A percentile compares a stretch with the other conserved stretches of the same genome.
These are phyloP conservation scores for Rubia yunnanensis DNA, from an alignment of 257 asterid genomes.

Conservation along the genomic window DNA sequence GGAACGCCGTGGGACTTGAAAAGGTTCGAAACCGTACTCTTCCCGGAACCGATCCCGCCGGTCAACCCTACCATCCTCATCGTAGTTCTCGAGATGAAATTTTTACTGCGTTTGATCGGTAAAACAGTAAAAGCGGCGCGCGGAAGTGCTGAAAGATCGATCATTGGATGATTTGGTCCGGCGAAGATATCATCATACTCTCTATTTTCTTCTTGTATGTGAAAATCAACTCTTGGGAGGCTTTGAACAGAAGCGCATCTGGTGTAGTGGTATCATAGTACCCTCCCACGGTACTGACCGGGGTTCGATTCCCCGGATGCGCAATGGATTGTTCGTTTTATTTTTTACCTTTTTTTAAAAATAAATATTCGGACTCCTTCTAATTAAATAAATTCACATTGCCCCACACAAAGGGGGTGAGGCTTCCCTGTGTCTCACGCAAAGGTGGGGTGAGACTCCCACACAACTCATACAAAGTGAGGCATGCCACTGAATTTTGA, in stretches of 20 bases:
- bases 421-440: too few relatives aligned
- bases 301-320: slow-evolving; percentile 99
- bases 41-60: slow-evolving; percentile 83
- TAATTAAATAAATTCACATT: too few relatives aligned
- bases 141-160: neutral
- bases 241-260: slow-evolving; percentile 56
- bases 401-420: too few relatives aligned
- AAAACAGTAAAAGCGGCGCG: neutral
- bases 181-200: neutral
- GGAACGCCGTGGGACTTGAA: slow-evolving; percentile 69
- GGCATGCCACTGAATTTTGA: too few relatives aligned
- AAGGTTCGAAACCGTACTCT: slow-evolving; percentile 79
- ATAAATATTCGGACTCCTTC: too few relatives aligned
- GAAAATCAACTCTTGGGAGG: too few relatives aligned
- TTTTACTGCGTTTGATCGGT: neutral
- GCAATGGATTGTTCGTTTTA: too few relatives aligned
- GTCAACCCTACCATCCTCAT: slow-evolving; percentile 90
- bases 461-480: too few relatives aligned
- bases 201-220: neutral
- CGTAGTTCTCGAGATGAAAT: neutral
- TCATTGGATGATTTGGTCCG: neutral
- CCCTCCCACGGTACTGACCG: slow-evolving; percentile 99
- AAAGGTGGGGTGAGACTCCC: too few relatives aligned
- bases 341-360: too few relatives aligned
- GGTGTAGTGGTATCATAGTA: slow-evolving; percentile 99